Percentiles rank a stretch among this genome's conserved stretches.
phyloP scores from a whole-genome alignment of 2,329 filamentous ascomycete species.

The Trichophyton simii region DNA sequence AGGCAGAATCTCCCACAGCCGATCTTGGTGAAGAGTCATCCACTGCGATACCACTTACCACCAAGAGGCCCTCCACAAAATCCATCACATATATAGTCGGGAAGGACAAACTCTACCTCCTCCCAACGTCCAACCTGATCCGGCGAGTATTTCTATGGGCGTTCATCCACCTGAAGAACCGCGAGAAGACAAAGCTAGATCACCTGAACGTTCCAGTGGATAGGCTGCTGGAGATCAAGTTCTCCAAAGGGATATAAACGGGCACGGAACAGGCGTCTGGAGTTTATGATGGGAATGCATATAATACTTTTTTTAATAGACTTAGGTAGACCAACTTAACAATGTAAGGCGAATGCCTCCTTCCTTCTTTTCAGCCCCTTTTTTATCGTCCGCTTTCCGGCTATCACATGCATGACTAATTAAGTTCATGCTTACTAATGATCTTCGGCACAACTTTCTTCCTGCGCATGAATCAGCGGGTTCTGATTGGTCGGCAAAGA shows the following conservation, averaged over 20 bases:
- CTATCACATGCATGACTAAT: slow-evolving; percentile 1
- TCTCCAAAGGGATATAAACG: slow-evolving; percentile 27
- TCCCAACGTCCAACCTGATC: slow-evolving; percentile 18
- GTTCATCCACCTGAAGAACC: slow-evolving; percentile 30
- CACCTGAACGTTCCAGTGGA: slow-evolving; percentile 27
- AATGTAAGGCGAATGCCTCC: too few species aligned
- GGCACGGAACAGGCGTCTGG: neutral
- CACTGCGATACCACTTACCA: neutral
- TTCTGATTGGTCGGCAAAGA: neutral
- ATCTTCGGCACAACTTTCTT: neutral
- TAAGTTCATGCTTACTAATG: neutral
- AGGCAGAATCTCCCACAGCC: slow-evolving; percentile 10
- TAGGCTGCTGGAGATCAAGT: slow-evolving; percentile 30
- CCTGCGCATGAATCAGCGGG: neutral
- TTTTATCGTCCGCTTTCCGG: neutral
- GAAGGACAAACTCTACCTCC: slow-evolving; percentile 30
- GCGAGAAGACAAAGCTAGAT: slow-evolving; percentile 28
- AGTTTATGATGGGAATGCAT: neutral
- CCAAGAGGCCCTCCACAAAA: slow-evolving; percentile 4
- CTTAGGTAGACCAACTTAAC: too few species aligned
- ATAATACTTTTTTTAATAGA: neutral
- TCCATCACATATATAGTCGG: slow-evolving; percentile 37
- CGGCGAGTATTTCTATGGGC: slow-evolving; percentile 20
- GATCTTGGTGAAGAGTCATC: slow-evolving; percentile 6
- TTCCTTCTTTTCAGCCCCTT: too few species aligned